A percentile compares a stretch with the other conserved stretches of the same genome.
These are phyloP conservation scores for Magnolia sinica DNA, from an alignment of 164 flowering plant genomes.

Conservation along the genomic window DNA sequence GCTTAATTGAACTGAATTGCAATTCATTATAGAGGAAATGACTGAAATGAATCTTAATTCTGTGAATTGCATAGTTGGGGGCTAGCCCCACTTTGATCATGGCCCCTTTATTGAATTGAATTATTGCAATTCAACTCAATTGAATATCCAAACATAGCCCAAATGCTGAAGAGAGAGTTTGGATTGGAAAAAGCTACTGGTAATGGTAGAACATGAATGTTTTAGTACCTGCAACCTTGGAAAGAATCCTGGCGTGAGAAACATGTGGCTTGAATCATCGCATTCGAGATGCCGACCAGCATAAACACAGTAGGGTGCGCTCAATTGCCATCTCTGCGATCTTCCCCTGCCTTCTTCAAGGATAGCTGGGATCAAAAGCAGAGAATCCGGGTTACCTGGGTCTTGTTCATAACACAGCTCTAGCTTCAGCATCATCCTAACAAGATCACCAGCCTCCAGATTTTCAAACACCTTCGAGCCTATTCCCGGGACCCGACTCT, in stretches of 20 bases:
- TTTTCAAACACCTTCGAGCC: constrained; percentile 64
- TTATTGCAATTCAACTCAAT: background rate
- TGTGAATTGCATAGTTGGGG: too few relatives aligned
- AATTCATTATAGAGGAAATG: too few relatives aligned
- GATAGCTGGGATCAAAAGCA: constrained; percentile 62
- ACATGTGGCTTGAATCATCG: constrained; percentile 84
- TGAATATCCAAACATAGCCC: background rate
- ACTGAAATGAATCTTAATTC: too few relatives aligned
- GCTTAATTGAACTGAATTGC: too few relatives aligned
- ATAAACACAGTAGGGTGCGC: constrained; percentile 46
- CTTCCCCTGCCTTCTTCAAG: constrained; percentile 80
- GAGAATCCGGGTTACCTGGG: constrained; percentile 61
- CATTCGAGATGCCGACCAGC: constrained; percentile 85
- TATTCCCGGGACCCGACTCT: constrained; percentile 71
- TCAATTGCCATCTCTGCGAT: constrained; percentile 65
- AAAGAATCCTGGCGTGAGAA: constrained; percentile 88
- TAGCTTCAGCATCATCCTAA: constrained; percentile 83
- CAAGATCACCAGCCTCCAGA: constrained; percentile 70
- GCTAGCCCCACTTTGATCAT: too few relatives aligned
- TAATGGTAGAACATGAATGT: background rate
- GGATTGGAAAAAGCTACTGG: background rate
- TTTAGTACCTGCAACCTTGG: constrained; percentile 73
- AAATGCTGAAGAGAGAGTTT: too few relatives aligned
- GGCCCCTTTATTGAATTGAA: too few relatives aligned
- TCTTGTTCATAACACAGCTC: constrained; percentile 85